Evolutionary conservation across 2,329 filamentous ascomycete genomes (phyloP), one percentile per base, ranked within the genome.

Genomic region (Aplosporella prunicola): DNA sequence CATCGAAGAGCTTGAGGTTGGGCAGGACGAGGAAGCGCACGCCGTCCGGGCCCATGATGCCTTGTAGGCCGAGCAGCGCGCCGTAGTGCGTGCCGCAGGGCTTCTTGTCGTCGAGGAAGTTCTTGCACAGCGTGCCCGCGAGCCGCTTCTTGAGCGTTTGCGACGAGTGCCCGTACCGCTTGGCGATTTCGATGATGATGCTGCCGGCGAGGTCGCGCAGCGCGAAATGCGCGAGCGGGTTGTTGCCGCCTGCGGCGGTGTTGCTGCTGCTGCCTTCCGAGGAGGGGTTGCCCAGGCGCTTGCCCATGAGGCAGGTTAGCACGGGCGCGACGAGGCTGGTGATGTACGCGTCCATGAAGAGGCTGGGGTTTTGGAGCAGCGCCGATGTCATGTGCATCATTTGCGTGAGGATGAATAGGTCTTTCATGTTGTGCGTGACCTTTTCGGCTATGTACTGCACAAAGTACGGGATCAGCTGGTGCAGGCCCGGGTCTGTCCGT

Each of bases 391-490:
- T 76, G 51, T 87, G 80, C 82, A 98, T 89, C 76, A 93, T 91
- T 58, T 93, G 86, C 14, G 78, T 80, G 15, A 98, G 70, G 5
- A 87, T 77, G 56, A 95, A 95, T 2, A 88, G 73, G 57, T 93
- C 84, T 62, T 93, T 88, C 46, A 94, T 73, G 48, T 80, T 82
- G 58, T 98, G 91, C 1, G 91, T 96, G 34, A 98, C 86, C 61
- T 94, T 91, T 58, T 95, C 89, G 14, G 87, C 81, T 51, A 96
- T 82, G 59, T 94, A 96, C 57, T 93, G 87, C 42, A 94, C 81
- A 51, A 96, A 95, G 63, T 98, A 98, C 0, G 91, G 91, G 18
- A 94, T 79, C 8, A 98, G 76, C 61, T 98, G 91, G 57, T 98
- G 91, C 25, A 96, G 74, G 24, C 89, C 89, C 0, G 91, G 87